phyloP scores from a whole-genome alignment of 2,329 filamentous ascomycete species.

The Cytospora piceae region DNA sequence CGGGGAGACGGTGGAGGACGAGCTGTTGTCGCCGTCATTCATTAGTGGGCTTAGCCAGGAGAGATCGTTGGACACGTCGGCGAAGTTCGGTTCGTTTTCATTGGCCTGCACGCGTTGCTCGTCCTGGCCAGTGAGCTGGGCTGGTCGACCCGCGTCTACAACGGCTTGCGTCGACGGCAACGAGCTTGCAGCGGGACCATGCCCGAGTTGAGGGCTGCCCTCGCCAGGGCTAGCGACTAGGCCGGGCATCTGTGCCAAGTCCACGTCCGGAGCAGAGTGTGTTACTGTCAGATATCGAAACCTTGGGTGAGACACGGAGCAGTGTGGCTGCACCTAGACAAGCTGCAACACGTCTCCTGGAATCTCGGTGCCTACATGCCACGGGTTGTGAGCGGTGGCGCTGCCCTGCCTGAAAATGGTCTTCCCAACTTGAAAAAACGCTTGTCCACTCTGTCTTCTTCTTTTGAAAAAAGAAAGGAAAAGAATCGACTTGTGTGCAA shows the following conservation, averaged over 20 bases:
- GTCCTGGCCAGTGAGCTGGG: conserved; percentile 20
- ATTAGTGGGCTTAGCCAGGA: conserved; percentile 42
- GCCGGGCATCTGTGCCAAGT: conserved; percentile 7
- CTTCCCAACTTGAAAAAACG: neutral
- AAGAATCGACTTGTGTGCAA: neutral
- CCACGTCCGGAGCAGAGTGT: neutral
- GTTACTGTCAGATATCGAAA: neutral
- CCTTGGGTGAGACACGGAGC: neutral
- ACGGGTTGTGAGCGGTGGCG: conserved; percentile 1
- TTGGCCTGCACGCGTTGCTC: conserved; percentile 21
- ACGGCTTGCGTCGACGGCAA: conserved; percentile 4
- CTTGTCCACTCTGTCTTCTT: neutral
- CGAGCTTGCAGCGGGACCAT: conserved; percentile 1
- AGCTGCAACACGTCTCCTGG: neutral
- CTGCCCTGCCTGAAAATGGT: neutral
- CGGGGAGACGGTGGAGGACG: conserved; percentile 18
- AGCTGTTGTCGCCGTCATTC: conserved; percentile 30
- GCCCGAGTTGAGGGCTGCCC: neutral
- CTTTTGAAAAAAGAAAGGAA: too few relatives aligned
- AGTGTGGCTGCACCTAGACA: neutral
- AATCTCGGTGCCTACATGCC: neutral
- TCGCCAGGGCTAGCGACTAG: conserved; percentile 13
- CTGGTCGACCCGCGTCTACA: conserved; percentile 10
- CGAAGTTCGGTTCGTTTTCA: conserved; percentile 42
- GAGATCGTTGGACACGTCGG: conserved; percentile 47